Conservation (phyloP, 495 filamentous ascomycete species). For the Melanomma pulvis-pyrius region DNA sequence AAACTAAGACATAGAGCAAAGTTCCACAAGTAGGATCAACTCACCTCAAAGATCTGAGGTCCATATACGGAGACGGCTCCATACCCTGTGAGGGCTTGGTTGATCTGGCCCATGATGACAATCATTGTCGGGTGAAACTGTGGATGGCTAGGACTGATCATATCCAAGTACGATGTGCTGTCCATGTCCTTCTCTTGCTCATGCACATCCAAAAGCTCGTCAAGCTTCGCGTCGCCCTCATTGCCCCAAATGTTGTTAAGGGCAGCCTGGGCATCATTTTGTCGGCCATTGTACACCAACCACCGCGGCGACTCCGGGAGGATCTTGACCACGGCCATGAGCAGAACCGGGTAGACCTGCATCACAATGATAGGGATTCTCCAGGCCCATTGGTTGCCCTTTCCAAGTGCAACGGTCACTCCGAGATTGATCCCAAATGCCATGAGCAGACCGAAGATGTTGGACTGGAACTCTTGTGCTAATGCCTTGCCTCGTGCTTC, state of each 20-base stretch:
- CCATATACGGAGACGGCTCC: constrained; percentile 62
- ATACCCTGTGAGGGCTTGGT: constrained; percentile 60
- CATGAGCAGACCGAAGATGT: constrained; percentile 61
- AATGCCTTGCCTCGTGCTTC: constrained; percentile 56
- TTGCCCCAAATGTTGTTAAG: constrained; percentile 53
- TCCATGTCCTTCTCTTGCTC: constrained; percentile 49
- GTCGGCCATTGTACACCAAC: constrained; percentile 51
- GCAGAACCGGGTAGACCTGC: constrained; percentile 57
- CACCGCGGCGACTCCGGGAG: constrained; percentile 61
- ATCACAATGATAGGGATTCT: constrained; percentile 64
- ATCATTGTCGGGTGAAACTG: constrained; percentile 59
- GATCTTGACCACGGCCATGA: constrained; percentile 51
- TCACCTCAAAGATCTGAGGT: constrained; percentile 57
- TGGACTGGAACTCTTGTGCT: constrained; percentile 61
- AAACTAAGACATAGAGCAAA: neutral
- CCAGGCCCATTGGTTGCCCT: constrained; percentile 54
- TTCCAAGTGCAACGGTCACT: constrained; percentile 44
- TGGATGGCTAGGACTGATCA: constrained; percentile 49
- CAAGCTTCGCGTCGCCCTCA: constrained; percentile 49
- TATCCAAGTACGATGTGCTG: constrained; percentile 53
- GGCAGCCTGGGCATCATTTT: constrained; percentile 50
- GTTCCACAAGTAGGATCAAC: neutral
- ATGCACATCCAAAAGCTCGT: constrained; percentile 52
- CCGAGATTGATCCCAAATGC: constrained; percentile 53
- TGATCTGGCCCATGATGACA: constrained; percentile 61